phyloP scores from a whole-genome alignment of 176 grass and related monocot species.

The Miscanthus lutarioriparius region DNA sequence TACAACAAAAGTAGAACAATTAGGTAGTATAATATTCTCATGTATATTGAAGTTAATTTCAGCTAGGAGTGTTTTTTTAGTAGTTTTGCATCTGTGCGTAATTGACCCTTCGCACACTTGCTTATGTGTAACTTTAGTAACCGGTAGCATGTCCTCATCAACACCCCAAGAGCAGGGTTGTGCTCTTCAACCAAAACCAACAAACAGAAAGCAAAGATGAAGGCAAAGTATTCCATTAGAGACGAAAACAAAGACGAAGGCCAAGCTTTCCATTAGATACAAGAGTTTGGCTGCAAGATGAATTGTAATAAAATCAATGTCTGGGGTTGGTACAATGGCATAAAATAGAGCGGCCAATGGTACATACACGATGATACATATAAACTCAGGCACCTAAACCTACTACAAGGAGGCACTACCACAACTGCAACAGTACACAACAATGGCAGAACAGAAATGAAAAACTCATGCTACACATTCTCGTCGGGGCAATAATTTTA shows the following conservation, averaged over 20 bases:
- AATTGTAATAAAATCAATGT: not conserved
- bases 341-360: constrained; percentile 20
- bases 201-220: no score
- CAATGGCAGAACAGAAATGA: constrained; percentile 23
- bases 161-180: not conserved
- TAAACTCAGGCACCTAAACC: constrained; percentile 18
- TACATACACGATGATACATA: constrained; percentile 42
- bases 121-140: no score
- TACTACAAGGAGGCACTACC: constrained; percentile 25
- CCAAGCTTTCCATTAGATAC: not conserved
- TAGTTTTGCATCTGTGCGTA: no score
- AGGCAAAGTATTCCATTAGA: no score
- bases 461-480: constrained; percentile 49
- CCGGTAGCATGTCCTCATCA: no score
- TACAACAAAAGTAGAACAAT: no score
- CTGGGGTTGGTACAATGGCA: constrained; percentile 19
- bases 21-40: no score
- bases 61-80: no score
- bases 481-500: constrained; percentile 26
- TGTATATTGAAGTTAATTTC: no score
- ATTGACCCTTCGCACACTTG: no score
- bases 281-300: not conserved
- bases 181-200: not conserved
- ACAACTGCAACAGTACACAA: constrained; percentile 11
- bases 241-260: not conserved